Conservation (phyloP, 306 rosid genomes). For the Cucurbita ficifolia region DNA sequence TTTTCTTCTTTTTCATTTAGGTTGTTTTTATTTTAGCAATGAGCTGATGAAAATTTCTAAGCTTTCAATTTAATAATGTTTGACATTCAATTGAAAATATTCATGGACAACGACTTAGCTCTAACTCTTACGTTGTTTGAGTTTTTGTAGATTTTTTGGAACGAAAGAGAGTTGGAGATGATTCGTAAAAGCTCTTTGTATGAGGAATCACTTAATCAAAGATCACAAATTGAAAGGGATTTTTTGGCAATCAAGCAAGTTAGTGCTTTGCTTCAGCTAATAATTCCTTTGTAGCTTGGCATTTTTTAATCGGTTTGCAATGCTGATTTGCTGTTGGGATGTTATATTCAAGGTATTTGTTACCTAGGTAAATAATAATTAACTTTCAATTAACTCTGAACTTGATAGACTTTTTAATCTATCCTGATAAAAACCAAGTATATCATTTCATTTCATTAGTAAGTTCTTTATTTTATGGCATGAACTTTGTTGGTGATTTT, state of each 20-base stretch:
- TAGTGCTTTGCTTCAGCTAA: constrained; percentile 13
- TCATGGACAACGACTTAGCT: background rate
- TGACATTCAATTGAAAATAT: background rate
- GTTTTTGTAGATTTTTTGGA: constrained; percentile 55
- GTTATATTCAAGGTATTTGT: background rate
- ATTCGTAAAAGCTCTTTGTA: constrained; percentile 45
- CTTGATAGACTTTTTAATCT: background rate
- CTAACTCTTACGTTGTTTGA: constrained; percentile 1
- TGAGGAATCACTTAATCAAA: constrained; percentile 44
- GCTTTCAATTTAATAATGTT: background rate
- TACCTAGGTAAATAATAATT: background rate
- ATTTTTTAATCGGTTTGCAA: background rate
- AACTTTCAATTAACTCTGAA: background rate
- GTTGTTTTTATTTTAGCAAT: background rate
- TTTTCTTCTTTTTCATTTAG: background rate
- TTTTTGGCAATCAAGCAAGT: constrained; percentile 33
- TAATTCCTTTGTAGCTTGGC: background rate
- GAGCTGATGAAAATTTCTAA: background rate
- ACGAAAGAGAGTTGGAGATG: constrained; percentile 57
- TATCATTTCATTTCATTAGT: background rate
- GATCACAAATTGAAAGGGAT: constrained; percentile 43
- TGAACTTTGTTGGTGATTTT: background rate
- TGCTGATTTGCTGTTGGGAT: background rate
- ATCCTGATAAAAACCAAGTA: background rate
- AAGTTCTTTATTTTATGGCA: background rate